phyloP scores from a whole-genome alignment of 345 rosid genomes.

The Limnanthes douglasii region DNA sequence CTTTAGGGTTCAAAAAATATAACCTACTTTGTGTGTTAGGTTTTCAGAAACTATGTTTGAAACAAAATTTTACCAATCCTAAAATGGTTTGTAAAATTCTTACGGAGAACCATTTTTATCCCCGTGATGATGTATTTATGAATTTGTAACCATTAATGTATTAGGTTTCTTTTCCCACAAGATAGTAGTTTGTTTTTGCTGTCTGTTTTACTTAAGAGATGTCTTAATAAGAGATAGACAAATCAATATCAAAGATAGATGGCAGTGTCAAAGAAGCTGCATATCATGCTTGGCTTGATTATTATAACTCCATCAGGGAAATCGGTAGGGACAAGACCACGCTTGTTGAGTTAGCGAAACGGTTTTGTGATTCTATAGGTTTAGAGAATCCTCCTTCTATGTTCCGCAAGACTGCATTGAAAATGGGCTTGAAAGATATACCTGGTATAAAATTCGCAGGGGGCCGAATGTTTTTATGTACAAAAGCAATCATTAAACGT shows the following conservation, averaged over 20 bases:
- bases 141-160: background rate
- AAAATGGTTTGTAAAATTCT: too few species aligned
- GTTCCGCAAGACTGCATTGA: constrained; percentile 72
- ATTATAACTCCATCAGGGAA: constrained; percentile 73
- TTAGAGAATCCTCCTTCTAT: constrained; percentile 61
- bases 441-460: too few species aligned
- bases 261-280: constrained; percentile 82
- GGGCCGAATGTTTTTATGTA: too few species aligned
- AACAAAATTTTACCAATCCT: too few species aligned
- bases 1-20: too few species aligned
- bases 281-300: constrained; percentile 94
- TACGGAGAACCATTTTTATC: background rate
- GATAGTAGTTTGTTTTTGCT: background rate
- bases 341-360: constrained; percentile 66
- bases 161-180: constrained; percentile 2
- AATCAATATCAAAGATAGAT: constrained; percentile 56
- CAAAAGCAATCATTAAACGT: too few species aligned
- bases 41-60: too few species aligned
- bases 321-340: constrained; percentile 83
- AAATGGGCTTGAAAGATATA: constrained; percentile 90
- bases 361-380: constrained; percentile 67
- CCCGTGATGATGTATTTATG: background rate
- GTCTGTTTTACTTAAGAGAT: background rate
- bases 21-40: too few species aligned
- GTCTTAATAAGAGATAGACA: constrained; percentile 38